Conservation (phyloP, 768 basidiomycete genomes). For the Mycena polygramma region DNA sequence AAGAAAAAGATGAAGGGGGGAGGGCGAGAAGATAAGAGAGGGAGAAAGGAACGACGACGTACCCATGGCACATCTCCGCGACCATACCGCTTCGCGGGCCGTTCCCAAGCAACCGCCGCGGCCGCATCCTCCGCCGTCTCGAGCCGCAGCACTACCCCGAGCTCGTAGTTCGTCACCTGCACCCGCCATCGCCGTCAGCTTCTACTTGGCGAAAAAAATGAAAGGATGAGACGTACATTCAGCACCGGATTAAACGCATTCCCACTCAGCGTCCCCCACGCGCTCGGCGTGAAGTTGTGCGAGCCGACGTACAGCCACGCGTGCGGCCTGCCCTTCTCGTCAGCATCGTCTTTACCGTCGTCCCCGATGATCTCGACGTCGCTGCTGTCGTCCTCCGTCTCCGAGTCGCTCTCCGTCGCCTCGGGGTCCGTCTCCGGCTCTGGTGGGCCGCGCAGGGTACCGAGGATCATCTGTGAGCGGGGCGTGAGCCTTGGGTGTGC, state of each 20-base stretch:
- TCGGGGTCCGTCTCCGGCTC: constrained; percentile 46
- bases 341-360: background rate
- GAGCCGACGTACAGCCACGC: constrained; percentile 76
- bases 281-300: constrained; percentile 77
- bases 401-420: constrained; percentile 46
- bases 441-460: constrained; percentile 39
- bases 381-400: constrained; percentile 45
- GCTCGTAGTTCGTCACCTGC: constrained; percentile 74
- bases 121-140: constrained; percentile 56
- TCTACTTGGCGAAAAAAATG: background rate
- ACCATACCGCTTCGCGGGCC: constrained; percentile 67
- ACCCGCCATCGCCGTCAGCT: background rate
- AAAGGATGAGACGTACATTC: constrained; percentile 52
- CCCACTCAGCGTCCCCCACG: constrained; percentile 71
- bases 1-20: background rate
- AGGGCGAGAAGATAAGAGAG: background rate
- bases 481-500: background rate
- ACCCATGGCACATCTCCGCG: constrained; percentile 70
- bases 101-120: constrained; percentile 64
- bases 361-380: constrained; percentile 36
- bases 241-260: constrained; percentile 64
- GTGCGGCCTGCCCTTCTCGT: constrained; percentile 6
- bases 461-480: constrained; percentile 62
- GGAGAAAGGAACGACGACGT: no score
- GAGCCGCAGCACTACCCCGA: constrained; percentile 72